Base-by-base conservation (phyloP, 2,329 filamentous ascomycete species). In the Beauveria sp. region DNA sequence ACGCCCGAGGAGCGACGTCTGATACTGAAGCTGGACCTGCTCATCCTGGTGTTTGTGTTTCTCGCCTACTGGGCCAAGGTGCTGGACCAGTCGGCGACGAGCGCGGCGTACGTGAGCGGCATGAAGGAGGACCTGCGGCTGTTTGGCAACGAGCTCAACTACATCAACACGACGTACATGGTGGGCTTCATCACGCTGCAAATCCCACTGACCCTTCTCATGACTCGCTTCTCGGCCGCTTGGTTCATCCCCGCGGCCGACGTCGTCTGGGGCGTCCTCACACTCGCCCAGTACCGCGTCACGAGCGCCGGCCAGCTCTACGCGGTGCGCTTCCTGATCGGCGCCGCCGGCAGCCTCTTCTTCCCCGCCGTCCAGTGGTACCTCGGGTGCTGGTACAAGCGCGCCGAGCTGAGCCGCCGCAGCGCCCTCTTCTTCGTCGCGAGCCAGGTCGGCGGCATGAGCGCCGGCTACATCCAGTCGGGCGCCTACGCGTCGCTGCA, bases 51-150 rank as follows among this genome's bases (percentile, higher is more conserved):
- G 0, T 85, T 84, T 66, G 81, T 80, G 0, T 79, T 84, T 50
- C 68, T 85, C 3, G 76, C 79, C 0, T 84, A 84, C 63, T 85
- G 81, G 78, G 76, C 80, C 56, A 84, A 83, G 67, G 82, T 83
- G 63, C 76, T 85, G 12, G 66, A 68, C 51, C 63, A 63, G 26
- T 66, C 65, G n/a, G 65, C 65, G 18, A 65, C 63, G 18, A 63
- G 61, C 40, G 51, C 61, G 3, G 75, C 74, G 4, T 77, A 72
- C 49, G 73, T 76, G 6, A 73, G 64, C 14, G 70, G 71, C 54
- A 73, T 73, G 79, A 76, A 81, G 67, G 79, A 82, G 65, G 80
- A 83, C 60, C 69, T 83, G 1, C 67, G 71, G 1, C 73, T 85
- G 48, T 76, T 78, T 54, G 74, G 75, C 5, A 83, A 84, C 65